These are phyloP conservation scores for Amylocystis lapponica DNA, from an alignment of 768 basidiomycete species.

Conservation along the genomic window DNA sequence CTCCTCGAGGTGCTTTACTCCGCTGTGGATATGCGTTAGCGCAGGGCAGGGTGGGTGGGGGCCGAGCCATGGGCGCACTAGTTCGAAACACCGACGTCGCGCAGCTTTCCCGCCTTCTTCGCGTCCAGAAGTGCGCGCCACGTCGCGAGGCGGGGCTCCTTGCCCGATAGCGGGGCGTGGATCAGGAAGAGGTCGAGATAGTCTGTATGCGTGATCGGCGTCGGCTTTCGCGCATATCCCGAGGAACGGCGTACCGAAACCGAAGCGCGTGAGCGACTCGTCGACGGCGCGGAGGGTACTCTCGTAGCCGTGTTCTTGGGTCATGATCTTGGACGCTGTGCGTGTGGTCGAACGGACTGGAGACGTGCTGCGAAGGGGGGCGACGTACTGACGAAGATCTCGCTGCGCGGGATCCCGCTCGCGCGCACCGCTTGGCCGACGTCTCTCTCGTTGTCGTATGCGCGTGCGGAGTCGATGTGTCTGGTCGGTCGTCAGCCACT, in stretches of 20 bases:
- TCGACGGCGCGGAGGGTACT: conserved; percentile 53
- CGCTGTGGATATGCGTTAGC: conserved; percentile 31
- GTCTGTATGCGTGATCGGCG: conserved; percentile 5
- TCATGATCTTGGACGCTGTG: conserved; percentile 61
- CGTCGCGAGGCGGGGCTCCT: conserved; percentile 29
- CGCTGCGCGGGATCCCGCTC: conserved; percentile 48
- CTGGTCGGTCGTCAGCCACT: conserved; percentile 27
- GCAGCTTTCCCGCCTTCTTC: conserved; percentile 31
- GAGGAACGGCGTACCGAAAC: conserved; percentile 43
- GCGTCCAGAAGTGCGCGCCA: conserved; percentile 35
- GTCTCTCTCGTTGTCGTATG: conserved; percentile 58
- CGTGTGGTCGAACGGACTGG: neutral
- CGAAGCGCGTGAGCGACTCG: conserved; percentile 51
- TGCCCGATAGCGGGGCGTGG: conserved; percentile 35
- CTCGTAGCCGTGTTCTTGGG: conserved; percentile 58
- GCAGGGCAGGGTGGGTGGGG: neutral
- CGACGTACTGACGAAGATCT: conserved; percentile 65
- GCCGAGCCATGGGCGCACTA: conserved; percentile 30
- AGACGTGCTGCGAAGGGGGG: conserved; percentile 2
- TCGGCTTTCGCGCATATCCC: neutral
- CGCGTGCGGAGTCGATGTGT: conserved; percentile 70
- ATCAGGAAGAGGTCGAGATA: conserved; percentile 43
- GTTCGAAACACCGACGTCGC: conserved; percentile 41
- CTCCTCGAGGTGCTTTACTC: conserved; percentile 68
- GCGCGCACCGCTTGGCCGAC: conserved; percentile 57